These are phyloP conservation scores for Aspergillus vadensis DNA, from an alignment of 2,329 filamentous ascomycete species.

Conservation along the genomic window DNA sequence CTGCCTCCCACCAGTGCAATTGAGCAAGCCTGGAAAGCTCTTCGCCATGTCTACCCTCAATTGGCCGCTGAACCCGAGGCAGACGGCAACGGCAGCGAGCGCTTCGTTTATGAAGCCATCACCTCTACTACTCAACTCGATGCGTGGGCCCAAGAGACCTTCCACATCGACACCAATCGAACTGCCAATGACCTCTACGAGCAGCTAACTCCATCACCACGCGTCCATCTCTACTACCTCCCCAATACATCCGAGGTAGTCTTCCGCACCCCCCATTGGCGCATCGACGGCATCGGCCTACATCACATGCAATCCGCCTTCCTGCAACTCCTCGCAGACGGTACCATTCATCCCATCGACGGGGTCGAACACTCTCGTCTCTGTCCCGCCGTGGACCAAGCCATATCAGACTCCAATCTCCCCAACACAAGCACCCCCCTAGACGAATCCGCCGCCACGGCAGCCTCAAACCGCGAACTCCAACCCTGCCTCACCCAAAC, in stretches of 20 bases:
- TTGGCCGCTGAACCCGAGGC: neutral
- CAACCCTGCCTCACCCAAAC: neutral
- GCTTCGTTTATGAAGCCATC: neutral
- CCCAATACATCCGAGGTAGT: neutral
- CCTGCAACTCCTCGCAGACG: neutral
- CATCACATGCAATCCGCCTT: neutral
- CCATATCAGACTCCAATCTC: slow-evolving; percentile 52
- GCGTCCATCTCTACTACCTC: neutral
- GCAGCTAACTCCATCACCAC: neutral
- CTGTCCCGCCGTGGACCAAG: slow-evolving; percentile 26
- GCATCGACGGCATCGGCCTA: neutral
- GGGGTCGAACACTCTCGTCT: neutral
- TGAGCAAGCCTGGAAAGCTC: neutral
- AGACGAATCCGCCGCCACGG: slow-evolving; percentile 70
- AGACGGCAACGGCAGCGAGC: neutral
- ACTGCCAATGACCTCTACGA: neutral
- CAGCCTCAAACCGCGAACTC: neutral
- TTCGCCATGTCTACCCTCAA: neutral
- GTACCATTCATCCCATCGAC: neutral
- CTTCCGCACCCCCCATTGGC: neutral
- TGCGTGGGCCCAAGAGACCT: neutral
- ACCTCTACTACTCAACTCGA: neutral
- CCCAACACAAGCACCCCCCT: slow-evolving; percentile 57
- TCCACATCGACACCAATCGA: neutral
- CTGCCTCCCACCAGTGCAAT: neutral